Evolutionary conservation across 345 rosid species (phyloP).

Genomic region (Durio zibethinus): DNA sequence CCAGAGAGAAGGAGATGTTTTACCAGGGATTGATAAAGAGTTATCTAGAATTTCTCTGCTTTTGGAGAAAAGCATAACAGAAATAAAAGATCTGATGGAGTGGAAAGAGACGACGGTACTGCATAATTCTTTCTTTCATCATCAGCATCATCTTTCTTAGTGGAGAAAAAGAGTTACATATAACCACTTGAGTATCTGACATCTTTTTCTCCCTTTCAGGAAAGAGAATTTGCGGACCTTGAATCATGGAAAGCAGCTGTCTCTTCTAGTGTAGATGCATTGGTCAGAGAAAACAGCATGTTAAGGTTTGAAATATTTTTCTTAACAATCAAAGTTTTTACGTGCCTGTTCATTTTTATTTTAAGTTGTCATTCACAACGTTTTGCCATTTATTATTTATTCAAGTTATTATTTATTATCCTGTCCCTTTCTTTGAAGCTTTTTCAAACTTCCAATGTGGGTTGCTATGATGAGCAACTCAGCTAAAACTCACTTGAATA

Average conservation of each 20-base stretch:
- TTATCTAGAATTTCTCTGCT: slow-evolving; percentile 43
- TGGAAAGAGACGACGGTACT: slow-evolving; percentile 70
- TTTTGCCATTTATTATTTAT: background rate
- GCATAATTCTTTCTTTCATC: background rate
- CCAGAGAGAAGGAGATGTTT: slow-evolving; percentile 44
- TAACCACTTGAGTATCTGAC: background rate
- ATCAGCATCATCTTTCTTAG: background rate
- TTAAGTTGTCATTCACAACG: background rate
- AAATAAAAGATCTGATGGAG: slow-evolving; percentile 46
- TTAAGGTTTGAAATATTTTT: slow-evolving; percentile 55
- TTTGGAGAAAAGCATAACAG: slow-evolving; percentile 53
- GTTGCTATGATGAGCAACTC: background rate
- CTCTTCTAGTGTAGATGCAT: slow-evolving; percentile 50
- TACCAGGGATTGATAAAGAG: slow-evolving; percentile 61
- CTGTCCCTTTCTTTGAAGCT: background rate
- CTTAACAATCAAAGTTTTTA: background rate
- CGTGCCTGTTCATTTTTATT: background rate
- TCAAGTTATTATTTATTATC: background rate
- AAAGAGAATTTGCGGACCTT: slow-evolving; percentile 43
- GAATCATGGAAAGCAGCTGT: slow-evolving; percentile 63
- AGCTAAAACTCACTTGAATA: background rate
- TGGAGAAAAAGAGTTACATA: background rate
- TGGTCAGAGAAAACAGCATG: slow-evolving; percentile 56
- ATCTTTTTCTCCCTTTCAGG: slow-evolving; percentile 37
- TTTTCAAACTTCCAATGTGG: background rate